phyloP scores from a whole-genome alignment of 2,329 filamentous ascomycete species.

The Penicillium italicum region DNA sequence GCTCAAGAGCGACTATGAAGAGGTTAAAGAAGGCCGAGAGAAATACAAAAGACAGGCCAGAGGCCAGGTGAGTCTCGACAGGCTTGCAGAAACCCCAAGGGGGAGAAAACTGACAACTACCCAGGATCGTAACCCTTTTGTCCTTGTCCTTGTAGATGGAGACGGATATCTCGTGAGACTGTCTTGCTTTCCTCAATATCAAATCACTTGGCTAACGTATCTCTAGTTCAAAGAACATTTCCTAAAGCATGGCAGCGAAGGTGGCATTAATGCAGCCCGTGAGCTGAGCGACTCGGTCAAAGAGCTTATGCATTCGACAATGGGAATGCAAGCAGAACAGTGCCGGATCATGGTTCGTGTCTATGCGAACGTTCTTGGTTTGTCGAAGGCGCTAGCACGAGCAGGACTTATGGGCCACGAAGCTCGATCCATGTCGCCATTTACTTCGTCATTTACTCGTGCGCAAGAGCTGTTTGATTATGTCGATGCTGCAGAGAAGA shows the following conservation, averaged over 20 bases:
- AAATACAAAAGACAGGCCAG: conserved; percentile 54
- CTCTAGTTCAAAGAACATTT: conserved; percentile 58
- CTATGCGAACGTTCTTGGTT: conserved; percentile 54
- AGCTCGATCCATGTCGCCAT: conserved; percentile 54
- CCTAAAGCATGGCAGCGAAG: conserved; percentile 49
- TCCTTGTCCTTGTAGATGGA: conserved; percentile 60
- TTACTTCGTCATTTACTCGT: conserved; percentile 56
- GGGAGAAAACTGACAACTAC: conserved; percentile 10
- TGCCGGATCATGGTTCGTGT: conserved; percentile 55
- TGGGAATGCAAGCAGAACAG: conserved; percentile 48
- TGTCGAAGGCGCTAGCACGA: conserved; percentile 51
- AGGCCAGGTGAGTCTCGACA: conserved; percentile 35
- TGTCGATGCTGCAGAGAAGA: conserved; percentile 59
- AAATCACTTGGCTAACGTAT: conserved; percentile 29
- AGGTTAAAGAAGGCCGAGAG: conserved; percentile 53
- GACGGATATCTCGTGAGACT: conserved; percentile 52
- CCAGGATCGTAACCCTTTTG: conserved; percentile 55
- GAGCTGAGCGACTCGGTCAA: conserved; percentile 52
- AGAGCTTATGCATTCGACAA: conserved; percentile 41
- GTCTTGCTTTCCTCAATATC: conserved; percentile 51
- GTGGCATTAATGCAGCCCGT: conserved; percentile 55
- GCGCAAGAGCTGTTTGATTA: conserved; percentile 59
- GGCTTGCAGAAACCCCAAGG: neutral
- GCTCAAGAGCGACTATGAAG: conserved; percentile 57
- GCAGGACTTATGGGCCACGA: conserved; percentile 52